phyloP scores from a whole-genome alignment of 225 moss, liverwort and hornwort species.

The Marchantia paleacea region DNA sequence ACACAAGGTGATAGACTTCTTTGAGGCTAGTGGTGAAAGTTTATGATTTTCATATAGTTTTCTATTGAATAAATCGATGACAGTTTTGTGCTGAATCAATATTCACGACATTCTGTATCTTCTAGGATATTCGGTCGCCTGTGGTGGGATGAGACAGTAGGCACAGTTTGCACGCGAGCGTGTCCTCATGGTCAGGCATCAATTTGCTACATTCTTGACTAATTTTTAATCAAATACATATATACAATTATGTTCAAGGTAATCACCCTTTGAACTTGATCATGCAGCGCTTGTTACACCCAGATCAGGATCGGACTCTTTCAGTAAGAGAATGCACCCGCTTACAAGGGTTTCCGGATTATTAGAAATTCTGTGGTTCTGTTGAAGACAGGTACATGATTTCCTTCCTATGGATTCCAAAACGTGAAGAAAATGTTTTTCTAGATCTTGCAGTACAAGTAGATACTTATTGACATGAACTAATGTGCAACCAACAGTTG shows the following conservation, averaged over 20 bases:
- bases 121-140: conserved; percentile 66
- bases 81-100: too few relatives aligned
- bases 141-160: conserved; percentile 78
- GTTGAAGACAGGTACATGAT: conserved; percentile 54
- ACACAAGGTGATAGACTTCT: neutral
- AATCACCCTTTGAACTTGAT: neutral
- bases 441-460: neutral
- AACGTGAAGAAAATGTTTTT: neutral
- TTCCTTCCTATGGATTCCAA: neutral
- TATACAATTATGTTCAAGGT: neutral
- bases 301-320: conserved; percentile 65
- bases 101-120: neutral
- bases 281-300: conserved; percentile 66
- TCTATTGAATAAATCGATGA: too few relatives aligned
- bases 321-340: conserved; percentile 70
- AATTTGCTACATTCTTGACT: too few relatives aligned
- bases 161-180: conserved; percentile 68
- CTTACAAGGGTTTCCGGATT: conserved; percentile 72
- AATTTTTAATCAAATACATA: neutral
- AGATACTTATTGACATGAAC: neutral
- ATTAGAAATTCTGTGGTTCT: conserved; percentile 63
- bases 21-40: too few relatives aligned
- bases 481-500: neutral
- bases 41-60: too few relatives aligned
- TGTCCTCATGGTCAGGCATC: conserved; percentile 30